phyloP scores from a whole-genome alignment of 2,329 filamentous ascomycete species.

The Scedosporium boydii region DNA sequence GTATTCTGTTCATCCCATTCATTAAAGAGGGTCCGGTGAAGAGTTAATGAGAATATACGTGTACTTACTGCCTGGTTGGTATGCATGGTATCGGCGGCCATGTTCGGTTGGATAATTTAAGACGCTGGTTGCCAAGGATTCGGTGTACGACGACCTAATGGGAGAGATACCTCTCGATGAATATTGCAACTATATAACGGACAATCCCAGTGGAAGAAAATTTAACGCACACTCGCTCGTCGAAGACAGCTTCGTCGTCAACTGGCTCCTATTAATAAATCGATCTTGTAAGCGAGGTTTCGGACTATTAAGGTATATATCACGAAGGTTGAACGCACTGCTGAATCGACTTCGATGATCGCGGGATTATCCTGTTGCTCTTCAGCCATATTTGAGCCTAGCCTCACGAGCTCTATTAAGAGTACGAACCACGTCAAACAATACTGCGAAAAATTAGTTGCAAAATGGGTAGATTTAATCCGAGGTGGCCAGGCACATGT shows the following conservation, averaged over 20 bases:
- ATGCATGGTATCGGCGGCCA: constrained; percentile 23
- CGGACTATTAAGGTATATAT: too few species aligned
- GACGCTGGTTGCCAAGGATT: constrained; percentile 18
- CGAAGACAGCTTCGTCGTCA: background rate
- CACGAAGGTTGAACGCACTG: too few species aligned
- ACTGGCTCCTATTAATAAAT: background rate
- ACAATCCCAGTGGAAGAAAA: background rate
- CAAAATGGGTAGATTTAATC: too few species aligned
- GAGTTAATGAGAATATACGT: background rate
- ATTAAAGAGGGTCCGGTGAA: background rate
- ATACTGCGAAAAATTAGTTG: too few species aligned
- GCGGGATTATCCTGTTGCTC: too few species aligned
- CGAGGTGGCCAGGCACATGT: too few species aligned
- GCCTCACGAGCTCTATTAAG: too few species aligned
- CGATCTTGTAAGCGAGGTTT: background rate
- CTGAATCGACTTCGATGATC: too few species aligned
- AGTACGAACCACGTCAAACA: too few species aligned
- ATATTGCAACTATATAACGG: background rate
- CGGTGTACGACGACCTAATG: constrained; percentile 9
- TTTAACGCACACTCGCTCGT: background rate
- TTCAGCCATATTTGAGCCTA: too few species aligned
- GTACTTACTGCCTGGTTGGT: constrained; percentile 18
- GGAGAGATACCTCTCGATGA: background rate
- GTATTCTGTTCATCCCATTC: constrained; percentile 11
- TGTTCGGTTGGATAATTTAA: constrained; percentile 19